Percentiles rank a stretch among this genome's conserved stretches.
Conservation (phyloP, 768 basidiomycete genomes). For the Amanita muscaria region DNA sequence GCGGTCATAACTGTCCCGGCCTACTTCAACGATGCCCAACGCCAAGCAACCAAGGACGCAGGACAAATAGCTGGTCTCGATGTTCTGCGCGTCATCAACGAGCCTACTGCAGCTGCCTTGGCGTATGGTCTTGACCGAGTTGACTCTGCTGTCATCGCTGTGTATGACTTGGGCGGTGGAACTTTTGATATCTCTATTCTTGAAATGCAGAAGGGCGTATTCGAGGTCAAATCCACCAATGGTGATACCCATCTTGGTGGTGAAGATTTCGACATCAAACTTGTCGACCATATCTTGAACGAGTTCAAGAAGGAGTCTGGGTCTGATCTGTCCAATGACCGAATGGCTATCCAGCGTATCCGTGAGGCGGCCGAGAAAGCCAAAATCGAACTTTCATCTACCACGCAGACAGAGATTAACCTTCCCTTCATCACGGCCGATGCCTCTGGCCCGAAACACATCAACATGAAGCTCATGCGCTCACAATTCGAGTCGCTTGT, state of each 20-base stretch:
- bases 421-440: conserved; percentile 97
- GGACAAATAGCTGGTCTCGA: conserved; percentile 97
- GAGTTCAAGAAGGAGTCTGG: conserved; percentile 95
- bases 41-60: conserved; percentile 97
- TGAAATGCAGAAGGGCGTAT: conserved; percentile 99
- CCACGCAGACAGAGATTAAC: conserved; percentile 94
- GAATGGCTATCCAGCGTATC: conserved; percentile 97
- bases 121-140: conserved; percentile 94
- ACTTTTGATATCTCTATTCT: conserved; percentile 99
- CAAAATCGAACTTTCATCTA: conserved; percentile 95
- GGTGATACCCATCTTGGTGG: conserved; percentile 96
- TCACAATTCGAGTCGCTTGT: conserved; percentile 89
- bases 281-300: conserved; percentile 77
- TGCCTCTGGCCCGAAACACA: conserved; percentile 91
- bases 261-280: conserved; percentile 92
- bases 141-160: conserved; percentile 83
- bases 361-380: conserved; percentile 99
- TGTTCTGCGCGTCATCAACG: conserved; percentile 97
- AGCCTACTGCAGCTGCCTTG: conserved; percentile 96
- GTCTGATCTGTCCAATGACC: conserved; percentile 72
- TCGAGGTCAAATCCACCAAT: conserved; percentile 99
- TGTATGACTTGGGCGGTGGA: conserved; percentile 97
- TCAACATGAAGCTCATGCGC: conserved; percentile 85
- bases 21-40: conserved; percentile 99
- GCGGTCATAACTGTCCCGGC: conserved; percentile 95